Evolutionary conservation across 1,284 basidiomycete genomes (phyloP).

Genomic region (Cryptococcus depauperatus): DNA sequence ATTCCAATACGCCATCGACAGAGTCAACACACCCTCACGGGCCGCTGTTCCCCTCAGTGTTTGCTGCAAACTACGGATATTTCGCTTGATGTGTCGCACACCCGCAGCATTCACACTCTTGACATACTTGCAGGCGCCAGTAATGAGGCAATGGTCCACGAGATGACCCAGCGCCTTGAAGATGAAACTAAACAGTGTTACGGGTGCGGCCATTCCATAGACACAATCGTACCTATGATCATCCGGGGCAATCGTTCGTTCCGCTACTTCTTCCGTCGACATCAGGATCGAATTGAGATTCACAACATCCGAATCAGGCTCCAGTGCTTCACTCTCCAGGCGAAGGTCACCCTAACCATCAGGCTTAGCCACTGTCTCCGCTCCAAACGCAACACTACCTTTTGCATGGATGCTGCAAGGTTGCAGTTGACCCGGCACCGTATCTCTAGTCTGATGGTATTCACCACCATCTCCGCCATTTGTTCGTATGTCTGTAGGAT

Average conservation of each 20-base stretch:
- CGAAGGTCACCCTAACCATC: slow-evolving; percentile 69
- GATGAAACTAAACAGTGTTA: slow-evolving; percentile 51
- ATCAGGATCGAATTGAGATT: slow-evolving; percentile 79
- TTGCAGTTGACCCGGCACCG: slow-evolving; percentile 78
- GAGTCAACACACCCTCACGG: slow-evolving; percentile 62
- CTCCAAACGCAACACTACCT: slow-evolving; percentile 48
- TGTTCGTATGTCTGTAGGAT: slow-evolving; percentile 83
- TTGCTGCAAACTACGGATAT: slow-evolving; percentile 87
- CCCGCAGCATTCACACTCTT: slow-evolving; percentile 67
- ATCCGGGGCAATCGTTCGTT: slow-evolving; percentile 54
- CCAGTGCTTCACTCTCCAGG: slow-evolving; percentile 69
- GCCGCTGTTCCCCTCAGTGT: slow-evolving; percentile 68
- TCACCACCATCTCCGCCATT: slow-evolving; percentile 74
- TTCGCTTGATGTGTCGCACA: slow-evolving; percentile 79
- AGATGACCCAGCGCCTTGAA: slow-evolving; percentile 80
- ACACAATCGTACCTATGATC: slow-evolving; percentile 55
- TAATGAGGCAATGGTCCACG: slow-evolving; percentile 75
- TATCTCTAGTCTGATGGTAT: slow-evolving; percentile 82
- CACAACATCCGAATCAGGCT: slow-evolving; percentile 82
- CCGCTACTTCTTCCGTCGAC: slow-evolving; percentile 64
- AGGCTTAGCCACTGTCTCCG: background rate
- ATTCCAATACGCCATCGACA: slow-evolving; percentile 71
- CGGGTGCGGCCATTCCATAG: background rate
- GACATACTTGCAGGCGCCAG: slow-evolving; percentile 59
- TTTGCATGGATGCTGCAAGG: slow-evolving; percentile 65